phyloP scores from a whole-genome alignment of 768 basidiomycete genomes.

The Tylopilus vinaceipallidus region DNA sequence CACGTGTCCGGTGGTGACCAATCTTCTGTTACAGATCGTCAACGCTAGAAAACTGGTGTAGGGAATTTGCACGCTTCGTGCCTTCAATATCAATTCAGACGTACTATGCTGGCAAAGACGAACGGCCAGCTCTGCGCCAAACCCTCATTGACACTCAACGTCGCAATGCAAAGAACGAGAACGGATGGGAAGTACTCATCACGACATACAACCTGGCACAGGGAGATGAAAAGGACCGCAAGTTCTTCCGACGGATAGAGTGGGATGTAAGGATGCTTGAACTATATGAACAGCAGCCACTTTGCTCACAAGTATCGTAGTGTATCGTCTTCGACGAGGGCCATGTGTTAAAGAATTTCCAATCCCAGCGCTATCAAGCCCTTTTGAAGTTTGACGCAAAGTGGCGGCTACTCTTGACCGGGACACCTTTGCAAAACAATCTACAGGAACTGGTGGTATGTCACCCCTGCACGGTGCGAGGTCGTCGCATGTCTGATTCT shows the following conservation, averaged over 20 bases:
- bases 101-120: conserved; percentile 92
- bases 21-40: conserved; percentile 61
- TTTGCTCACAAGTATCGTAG: conserved; percentile 39
- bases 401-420: conserved; percentile 92
- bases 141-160: conserved; percentile 63
- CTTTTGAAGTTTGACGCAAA: conserved; percentile 80
- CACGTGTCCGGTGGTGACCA: conserved; percentile 9
- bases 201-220: conserved; percentile 96
- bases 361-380: conserved; percentile 93
- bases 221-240: conserved; percentile 82
- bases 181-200: conserved; percentile 89
- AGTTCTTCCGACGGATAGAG: conserved; percentile 86
- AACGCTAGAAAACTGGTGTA: conserved; percentile 97
- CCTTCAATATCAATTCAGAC: conserved; percentile 83
- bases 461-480: conserved; percentile 1
- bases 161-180: conserved; percentile 43
- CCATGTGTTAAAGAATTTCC: conserved; percentile 95
- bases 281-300: background rate
- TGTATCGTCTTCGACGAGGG: conserved; percentile 96
- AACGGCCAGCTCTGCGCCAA: conserved; percentile 70
- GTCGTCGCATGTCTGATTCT: conserved; percentile 6
- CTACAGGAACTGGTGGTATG: conserved; percentile 85
- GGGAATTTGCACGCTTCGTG: conserved; percentile 91
- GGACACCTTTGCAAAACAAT: conserved; percentile 93
- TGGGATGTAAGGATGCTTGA: conserved; percentile 76